phyloP scores from a whole-genome alignment of 176 grass and related monocot genomes.

The Phragmites australis region DNA sequence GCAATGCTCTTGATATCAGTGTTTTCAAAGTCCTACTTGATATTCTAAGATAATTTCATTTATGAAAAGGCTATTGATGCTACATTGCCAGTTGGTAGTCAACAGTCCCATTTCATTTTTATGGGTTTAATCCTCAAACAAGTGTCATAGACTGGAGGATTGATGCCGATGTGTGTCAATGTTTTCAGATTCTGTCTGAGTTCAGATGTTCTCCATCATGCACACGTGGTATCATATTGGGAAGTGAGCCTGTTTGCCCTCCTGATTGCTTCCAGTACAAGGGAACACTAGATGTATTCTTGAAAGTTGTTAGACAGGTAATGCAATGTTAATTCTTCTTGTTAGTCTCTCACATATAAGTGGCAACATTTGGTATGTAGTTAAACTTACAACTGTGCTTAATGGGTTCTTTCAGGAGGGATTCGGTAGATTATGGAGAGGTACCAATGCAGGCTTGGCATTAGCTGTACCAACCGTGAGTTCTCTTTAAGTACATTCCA shows the following conservation, averaged over 20 bases:
- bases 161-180: conserved; percentile 26
- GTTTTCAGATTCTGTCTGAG: conserved; percentile 70
- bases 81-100: not conserved
- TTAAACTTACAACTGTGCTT: not conserved
- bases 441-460: conserved; percentile 92
- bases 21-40: no score
- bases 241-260: conserved; percentile 76
- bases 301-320: conserved; percentile 94
- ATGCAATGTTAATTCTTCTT: not conserved
- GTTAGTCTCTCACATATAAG: not conserved
- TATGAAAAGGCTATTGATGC: not conserved
- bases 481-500: not conserved
- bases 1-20: conserved; percentile 1
- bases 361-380: not conserved
- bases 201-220: conserved; percentile 87
- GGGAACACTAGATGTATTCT: conserved; percentile 88
- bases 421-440: conserved; percentile 86
- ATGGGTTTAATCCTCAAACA: not conserved
- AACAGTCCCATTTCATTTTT: not conserved
- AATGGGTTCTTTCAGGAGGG: conserved; percentile 69
- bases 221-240: conserved; percentile 63
- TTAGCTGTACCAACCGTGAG: conserved; percentile 91
- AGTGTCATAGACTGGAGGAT: not conserved
- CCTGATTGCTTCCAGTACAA: conserved; percentile 94
- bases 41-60: not conserved